These are phyloP conservation scores for Aspergillus unguis DNA, from an alignment of 2,329 filamentous ascomycete species.

Conservation along the genomic window DNA sequence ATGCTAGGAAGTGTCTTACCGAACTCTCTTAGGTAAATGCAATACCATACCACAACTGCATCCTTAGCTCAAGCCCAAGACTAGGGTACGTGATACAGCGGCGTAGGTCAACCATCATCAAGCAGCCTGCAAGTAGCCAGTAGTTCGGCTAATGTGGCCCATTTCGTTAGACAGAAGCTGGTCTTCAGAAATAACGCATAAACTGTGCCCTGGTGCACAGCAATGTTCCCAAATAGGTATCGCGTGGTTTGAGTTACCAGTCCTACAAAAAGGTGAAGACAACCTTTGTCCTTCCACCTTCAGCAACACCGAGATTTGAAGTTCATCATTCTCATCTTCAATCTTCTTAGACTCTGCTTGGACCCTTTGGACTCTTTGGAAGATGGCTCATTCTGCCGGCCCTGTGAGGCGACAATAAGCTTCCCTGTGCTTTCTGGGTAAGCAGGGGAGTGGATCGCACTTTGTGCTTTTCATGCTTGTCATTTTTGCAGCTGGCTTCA, in stretches of 20 bases:
- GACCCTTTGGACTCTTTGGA: background rate
- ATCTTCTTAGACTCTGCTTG: background rate
- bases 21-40: background rate
- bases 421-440: slow-evolving; percentile 6
- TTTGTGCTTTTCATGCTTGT: slow-evolving; percentile 7
- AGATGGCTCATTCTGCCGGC: background rate
- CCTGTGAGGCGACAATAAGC: background rate
- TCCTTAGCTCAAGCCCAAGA: too few relatives aligned
- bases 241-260: slow-evolving; percentile 15
- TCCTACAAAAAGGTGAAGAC: slow-evolving; percentile 10
- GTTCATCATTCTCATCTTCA: background rate
- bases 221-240: slow-evolving; percentile 16
- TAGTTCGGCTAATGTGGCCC: too few relatives aligned
- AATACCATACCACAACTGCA: background rate
- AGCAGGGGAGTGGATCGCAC: slow-evolving; percentile 3
- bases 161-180: too few relatives aligned
- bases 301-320: background rate
- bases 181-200: background rate
- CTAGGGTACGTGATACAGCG: too few relatives aligned
- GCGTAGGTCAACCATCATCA: too few relatives aligned
- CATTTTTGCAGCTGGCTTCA: background rate
- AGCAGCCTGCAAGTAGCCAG: too few relatives aligned
- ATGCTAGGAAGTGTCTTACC: background rate
- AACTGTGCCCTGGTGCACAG: slow-evolving; percentile 3
- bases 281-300: slow-evolving; percentile 7